Conservation (phyloP, 768 basidiomycete genomes). For the Kwoniella pini region DNA sequence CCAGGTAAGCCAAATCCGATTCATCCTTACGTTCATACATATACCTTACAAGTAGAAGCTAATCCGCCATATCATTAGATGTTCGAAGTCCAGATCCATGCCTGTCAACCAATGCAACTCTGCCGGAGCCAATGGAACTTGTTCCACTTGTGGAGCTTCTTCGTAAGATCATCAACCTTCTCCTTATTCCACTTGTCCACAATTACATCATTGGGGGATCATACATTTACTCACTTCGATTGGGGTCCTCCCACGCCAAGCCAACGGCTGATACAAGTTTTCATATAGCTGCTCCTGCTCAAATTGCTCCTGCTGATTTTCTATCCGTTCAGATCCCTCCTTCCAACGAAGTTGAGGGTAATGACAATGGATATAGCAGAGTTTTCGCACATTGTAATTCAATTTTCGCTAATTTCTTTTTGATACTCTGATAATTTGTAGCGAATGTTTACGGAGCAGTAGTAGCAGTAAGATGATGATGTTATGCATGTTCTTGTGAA, state of each 20-base stretch:
- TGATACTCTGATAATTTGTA: constrained; percentile 5
- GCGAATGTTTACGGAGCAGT: neutral
- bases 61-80: constrained; percentile 4
- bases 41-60: too few relatives aligned
- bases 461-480: neutral
- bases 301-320: constrained; percentile 10
- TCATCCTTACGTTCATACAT: too few relatives aligned
- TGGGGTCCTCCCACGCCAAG: too few relatives aligned
- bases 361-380: neutral
- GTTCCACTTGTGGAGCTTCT: constrained; percentile 22
- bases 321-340: constrained; percentile 1
- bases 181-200: neutral
- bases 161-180: constrained; percentile 10
- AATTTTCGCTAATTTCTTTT: constrained; percentile 11
- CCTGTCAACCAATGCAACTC: constrained; percentile 32
- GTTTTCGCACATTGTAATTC: neutral
- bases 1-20: constrained; percentile 3
- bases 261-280: neutral
- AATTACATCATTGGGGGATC: too few relatives aligned
- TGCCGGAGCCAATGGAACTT: constrained; percentile 24
- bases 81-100: constrained; percentile 1
- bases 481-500: constrained; percentile 7
- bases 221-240: too few relatives aligned
- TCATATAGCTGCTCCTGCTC: constrained; percentile 14
- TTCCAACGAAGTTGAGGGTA: neutral